Evolutionary conservation across 1,284 basidiomycete genomes (phyloP), one percentile per base, ranked within the genome.

Genomic region (Athelia psychrophila): DNA sequence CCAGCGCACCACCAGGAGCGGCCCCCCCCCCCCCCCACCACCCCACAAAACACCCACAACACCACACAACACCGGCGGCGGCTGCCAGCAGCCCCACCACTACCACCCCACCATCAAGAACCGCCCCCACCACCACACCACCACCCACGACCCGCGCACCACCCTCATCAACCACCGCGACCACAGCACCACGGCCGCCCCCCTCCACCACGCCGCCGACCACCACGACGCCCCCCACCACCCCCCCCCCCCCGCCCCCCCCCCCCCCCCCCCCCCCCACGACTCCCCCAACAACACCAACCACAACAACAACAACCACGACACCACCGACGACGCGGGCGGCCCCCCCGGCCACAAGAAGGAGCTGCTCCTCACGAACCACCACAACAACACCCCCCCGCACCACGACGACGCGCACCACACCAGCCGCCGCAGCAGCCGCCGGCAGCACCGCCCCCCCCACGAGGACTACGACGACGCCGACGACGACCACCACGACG

Each of bases 401-500:
- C 78, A 91, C 57, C 82, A 86, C 35, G 76, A 80, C 27, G 88
- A 90, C 0, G 74, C 94, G 12, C 73, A 81, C 13, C 80, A 84
- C 0, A 86, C 97, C 51, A 77, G 89, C 36, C 76, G 77, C 50
- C 94, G 94, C 0, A 87, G 84, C 48, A 73, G 96, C 45, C 98
- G 95, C 95, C 69, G 98, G 12, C 93, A 96, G 65, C 92, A 93
- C 0, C 74, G 95, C 32, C 73, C 70, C n/a, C 72, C 77, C 30
- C 84, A 91, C 64, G 79, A 74, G 51, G 86, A 86, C 51, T 97
- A 95, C 93, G 91, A 95, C 58, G 67, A 80, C 19, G 81, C 86
- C 51, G 80, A 83, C 32, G 96, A 97, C 64, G 95, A 98, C 65
- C 75, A 93, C 51, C 95, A 98, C 68, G 97, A 83, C 61, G 91